Percentiles rank a stretch among this genome's conserved stretches.
Conservation (phyloP, 2,329 filamentous ascomycete species). For the Colletotrichum lini region DNA sequence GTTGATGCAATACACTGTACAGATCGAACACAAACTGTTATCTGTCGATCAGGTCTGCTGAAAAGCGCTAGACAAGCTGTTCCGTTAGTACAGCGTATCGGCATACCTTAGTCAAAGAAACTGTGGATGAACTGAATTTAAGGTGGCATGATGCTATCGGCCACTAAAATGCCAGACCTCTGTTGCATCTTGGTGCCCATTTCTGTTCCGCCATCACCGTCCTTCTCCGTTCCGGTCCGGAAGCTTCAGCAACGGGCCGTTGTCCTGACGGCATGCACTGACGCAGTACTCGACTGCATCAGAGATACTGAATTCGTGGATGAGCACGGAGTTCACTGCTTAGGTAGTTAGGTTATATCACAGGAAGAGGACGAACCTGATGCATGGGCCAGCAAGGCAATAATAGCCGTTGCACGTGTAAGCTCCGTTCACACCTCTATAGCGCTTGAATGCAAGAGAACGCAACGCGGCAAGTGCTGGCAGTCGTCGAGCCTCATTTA, state of each 20-base stretch:
- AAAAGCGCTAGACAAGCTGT: conserved; percentile 11
- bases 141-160: neutral
- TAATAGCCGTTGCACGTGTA: no score
- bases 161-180: conserved; percentile 3
- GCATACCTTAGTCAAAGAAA: conserved; percentile 8
- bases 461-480: no score
- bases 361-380: no score
- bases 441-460: neutral
- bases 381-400: neutral
- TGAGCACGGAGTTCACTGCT: neutral
- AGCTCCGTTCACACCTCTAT: neutral
- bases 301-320: neutral
- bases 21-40: neutral
- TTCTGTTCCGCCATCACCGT: conserved; percentile 5
- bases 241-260: conserved; percentile 12
- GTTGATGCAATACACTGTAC: neutral
- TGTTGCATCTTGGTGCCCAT: neutral
- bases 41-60: neutral
- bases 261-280: conserved; percentile 15
- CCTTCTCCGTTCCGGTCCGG: conserved; percentile 32
- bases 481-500: neutral
- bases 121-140: conserved; percentile 28
- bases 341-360: no score
- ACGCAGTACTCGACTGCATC: conserved; percentile 2
- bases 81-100: conserved; percentile 13